phyloP scores from a whole-genome alignment of 1,284 basidiomycete genomes.

The Austropuccinia psidii region DNA sequence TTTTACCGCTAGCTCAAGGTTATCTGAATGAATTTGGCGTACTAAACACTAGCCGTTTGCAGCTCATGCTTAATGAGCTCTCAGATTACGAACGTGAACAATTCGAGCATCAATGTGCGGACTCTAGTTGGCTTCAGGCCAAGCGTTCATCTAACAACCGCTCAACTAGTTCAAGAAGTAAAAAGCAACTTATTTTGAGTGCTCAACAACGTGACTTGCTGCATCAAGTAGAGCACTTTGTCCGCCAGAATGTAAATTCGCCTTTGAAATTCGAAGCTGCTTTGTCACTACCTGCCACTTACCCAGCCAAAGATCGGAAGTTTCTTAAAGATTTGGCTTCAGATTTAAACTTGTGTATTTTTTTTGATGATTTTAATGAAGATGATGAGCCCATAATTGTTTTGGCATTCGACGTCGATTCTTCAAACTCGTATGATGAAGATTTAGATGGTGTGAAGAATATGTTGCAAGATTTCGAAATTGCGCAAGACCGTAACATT shows the following conservation, averaged over 20 bases:
- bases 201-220: constrained; percentile 66
- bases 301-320: constrained; percentile 54
- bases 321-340: constrained; percentile 68
- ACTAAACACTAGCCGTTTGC: constrained; percentile 71
- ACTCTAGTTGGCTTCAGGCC: constrained; percentile 80
- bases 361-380: constrained; percentile 78
- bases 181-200: constrained; percentile 34
- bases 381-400: constrained; percentile 36
- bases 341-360: constrained; percentile 64
- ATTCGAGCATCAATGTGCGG: constrained; percentile 82
- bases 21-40: constrained; percentile 86
- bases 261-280: constrained; percentile 47
- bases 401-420: constrained; percentile 38
- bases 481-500: constrained; percentile 50
- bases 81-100: constrained; percentile 72
- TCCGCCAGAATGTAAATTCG: constrained; percentile 46
- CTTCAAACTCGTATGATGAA: constrained; percentile 44
- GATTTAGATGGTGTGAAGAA: constrained; percentile 52
- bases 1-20: constrained; percentile 55
- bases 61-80: constrained; percentile 82
- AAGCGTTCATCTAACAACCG: constrained; percentile 61
- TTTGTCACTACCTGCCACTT: constrained; percentile 26
- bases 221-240: constrained; percentile 65
- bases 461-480: constrained; percentile 48
- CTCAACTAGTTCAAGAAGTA: constrained; percentile 41